phyloP scores from a whole-genome alignment of 257 asterid genomes.

The Solanum chilense region DNA sequence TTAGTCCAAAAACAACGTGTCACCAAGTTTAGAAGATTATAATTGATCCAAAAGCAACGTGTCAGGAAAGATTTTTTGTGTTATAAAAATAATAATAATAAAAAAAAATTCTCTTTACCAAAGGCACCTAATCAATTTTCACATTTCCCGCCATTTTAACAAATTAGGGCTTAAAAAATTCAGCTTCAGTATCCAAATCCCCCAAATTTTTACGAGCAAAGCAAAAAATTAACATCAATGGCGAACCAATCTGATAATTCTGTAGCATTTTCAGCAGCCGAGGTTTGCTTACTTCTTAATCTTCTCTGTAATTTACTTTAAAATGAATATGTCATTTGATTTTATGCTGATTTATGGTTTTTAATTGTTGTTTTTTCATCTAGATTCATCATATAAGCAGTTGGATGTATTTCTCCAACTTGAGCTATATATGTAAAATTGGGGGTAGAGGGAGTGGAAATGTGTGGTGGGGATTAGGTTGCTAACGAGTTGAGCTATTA shows the following conservation, averaged over 20 bases:
- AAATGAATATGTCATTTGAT: background rate
- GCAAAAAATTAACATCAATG: conserved; percentile 20
- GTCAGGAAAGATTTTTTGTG: fast-evolving
- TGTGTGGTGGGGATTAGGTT: background rate
- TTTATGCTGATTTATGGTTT: background rate
- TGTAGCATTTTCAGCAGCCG: conserved; percentile 70
- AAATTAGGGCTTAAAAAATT: background rate
- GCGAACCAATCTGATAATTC: conserved; percentile 40
- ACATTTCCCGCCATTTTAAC: background rate
- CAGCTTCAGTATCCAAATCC: background rate
- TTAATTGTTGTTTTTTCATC: no score
- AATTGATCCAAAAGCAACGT: fast-evolving
- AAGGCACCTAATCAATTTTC: background rate
- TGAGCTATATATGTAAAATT: background rate
- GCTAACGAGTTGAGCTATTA: background rate
- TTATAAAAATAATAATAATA: no score
- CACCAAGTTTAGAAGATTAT: no score
- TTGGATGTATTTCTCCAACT: background rate
- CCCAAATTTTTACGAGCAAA: background rate
- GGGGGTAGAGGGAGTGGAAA: background rate
- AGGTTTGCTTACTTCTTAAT: conserved; percentile 26
- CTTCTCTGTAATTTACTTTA: background rate
- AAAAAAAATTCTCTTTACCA: background rate
- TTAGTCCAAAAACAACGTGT: no score
- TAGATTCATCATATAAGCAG: background rate